Evolutionary conservation across 2,329 filamentous ascomycete species (phyloP).

Genomic region (Ophiocordyceps unilateralis): DNA sequence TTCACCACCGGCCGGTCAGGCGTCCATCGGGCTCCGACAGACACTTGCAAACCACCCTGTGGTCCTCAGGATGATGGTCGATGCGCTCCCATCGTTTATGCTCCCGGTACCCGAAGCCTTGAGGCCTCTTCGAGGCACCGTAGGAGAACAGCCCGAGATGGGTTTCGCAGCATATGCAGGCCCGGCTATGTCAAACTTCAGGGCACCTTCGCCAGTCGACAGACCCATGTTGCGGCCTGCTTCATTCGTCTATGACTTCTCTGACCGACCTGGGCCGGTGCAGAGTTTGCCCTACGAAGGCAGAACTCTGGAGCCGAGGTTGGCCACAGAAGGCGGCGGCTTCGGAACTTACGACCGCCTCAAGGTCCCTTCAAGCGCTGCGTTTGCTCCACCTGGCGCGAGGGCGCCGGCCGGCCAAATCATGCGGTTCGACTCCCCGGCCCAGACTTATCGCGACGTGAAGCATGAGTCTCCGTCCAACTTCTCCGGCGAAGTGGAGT

Average conservation of each 20-base stretch:
- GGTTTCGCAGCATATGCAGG: too few species aligned
- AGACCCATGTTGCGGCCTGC: conserved; percentile 11
- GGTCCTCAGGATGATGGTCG: conserved; percentile 15
- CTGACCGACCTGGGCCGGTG: too few species aligned
- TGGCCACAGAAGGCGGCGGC: too few species aligned
- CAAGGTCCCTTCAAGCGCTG: too few species aligned
- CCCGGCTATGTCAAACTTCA: too few species aligned
- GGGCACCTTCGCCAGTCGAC: background rate
- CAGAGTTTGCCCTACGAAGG: too few species aligned
- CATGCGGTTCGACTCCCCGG: background rate
- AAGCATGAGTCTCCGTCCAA: conserved; percentile 5
- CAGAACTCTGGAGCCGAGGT: too few species aligned
- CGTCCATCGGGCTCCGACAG: background rate
- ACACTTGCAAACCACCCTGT: conserved; percentile 7
- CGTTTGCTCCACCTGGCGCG: background rate
- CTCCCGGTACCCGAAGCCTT: too few species aligned
- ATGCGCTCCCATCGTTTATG: conserved; percentile 17
- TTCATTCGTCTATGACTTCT: conserved; percentile 10
- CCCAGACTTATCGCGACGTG: background rate
- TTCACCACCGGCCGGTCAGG: conserved; percentile 11
- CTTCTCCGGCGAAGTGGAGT: background rate
- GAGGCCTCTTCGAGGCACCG: too few species aligned
- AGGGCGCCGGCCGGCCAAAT: background rate
- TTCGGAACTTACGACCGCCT: too few species aligned
- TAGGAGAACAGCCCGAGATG: too few species aligned